phyloP scores from a whole-genome alignment of 352 stramenopile genomes.

The Albugo candida region DNA sequence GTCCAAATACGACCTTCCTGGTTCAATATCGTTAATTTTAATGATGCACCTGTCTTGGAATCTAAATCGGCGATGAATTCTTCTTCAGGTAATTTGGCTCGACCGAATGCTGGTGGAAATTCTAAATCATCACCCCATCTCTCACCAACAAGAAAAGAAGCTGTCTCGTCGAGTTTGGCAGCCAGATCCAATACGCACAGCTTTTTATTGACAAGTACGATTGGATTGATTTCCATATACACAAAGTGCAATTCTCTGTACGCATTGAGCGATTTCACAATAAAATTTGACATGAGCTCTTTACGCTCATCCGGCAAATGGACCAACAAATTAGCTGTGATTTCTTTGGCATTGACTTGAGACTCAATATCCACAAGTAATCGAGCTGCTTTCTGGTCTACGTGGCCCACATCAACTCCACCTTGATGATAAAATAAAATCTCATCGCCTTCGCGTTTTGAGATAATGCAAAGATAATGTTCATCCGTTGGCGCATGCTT shows the following conservation, averaged over 20 bases:
- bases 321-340: slow-evolving; percentile 48
- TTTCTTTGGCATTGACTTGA: slow-evolving; percentile 40
- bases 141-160: slow-evolving; percentile 83
- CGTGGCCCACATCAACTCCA: slow-evolving; percentile 90
- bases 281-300: slow-evolving; percentile 74
- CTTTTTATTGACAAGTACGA: slow-evolving; percentile 83
- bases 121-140: slow-evolving; percentile 89
- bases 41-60: slow-evolving; percentile 86
- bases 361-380: slow-evolving; percentile 73
- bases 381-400: slow-evolving; percentile 86
- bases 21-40: slow-evolving; percentile 96
- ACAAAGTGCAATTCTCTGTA: slow-evolving; percentile 93
- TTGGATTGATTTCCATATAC: slow-evolving; percentile 97
- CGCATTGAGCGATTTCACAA: slow-evolving; percentile 78
- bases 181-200: slow-evolving; percentile 92
- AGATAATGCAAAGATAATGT: slow-evolving; percentile 95
- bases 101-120: slow-evolving; percentile 90
- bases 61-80: slow-evolving; percentile 90
- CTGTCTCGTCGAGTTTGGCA: slow-evolving; percentile 93
- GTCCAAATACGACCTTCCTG: slow-evolving; percentile 90
- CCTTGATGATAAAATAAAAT: slow-evolving; percentile 93
- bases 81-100: slow-evolving; percentile 91
- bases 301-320: slow-evolving; percentile 67
- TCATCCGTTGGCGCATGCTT: slow-evolving; percentile 84
- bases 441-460: slow-evolving; percentile 86